A percentile compares a stretch with the other conserved stretches of the same genome.
Evolutionary conservation across 1,284 basidiomycete species (phyloP).

Genomic region (Cutaneotrichosporon sp.): DNA sequence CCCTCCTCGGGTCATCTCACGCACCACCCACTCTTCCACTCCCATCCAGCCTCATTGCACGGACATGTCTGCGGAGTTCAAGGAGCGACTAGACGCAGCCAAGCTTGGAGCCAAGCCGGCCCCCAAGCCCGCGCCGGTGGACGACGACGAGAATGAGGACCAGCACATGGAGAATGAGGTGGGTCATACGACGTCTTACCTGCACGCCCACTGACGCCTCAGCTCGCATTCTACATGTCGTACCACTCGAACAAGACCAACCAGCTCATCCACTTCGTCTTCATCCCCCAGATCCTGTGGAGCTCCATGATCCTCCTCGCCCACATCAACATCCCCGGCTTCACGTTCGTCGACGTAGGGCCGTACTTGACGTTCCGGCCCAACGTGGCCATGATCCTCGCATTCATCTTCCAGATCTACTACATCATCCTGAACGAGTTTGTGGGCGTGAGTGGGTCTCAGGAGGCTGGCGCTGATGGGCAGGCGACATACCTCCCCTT

Average conservation of each 20-base stretch:
- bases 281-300: conserved; percentile 78
- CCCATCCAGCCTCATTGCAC: too few species aligned
- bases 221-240: conserved; percentile 83
- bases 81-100: too few species aligned
- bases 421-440: conserved; percentile 71
- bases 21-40: too few species aligned
- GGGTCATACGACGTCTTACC: neutral
- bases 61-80: too few species aligned
- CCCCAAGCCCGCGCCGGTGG: neutral
- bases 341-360: conserved; percentile 55
- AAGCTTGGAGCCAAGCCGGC: neutral
- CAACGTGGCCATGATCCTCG: conserved; percentile 59
- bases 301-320: conserved; percentile 57
- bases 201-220: conserved; percentile 1
- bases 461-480: neutral
- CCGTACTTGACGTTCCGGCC: conserved; percentile 64
- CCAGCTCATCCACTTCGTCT: conserved; percentile 71
- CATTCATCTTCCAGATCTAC: conserved; percentile 61
- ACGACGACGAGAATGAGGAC: neutral
- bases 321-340: conserved; percentile 56
- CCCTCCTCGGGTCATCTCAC: too few species aligned
- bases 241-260: conserved; percentile 79
- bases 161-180: conserved; percentile 37
- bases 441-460: conserved; percentile 69
- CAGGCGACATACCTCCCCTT: conserved; percentile 36